Conservation (phyloP, 306 rosid genomes). For the Nissolia schottii region DNA sequence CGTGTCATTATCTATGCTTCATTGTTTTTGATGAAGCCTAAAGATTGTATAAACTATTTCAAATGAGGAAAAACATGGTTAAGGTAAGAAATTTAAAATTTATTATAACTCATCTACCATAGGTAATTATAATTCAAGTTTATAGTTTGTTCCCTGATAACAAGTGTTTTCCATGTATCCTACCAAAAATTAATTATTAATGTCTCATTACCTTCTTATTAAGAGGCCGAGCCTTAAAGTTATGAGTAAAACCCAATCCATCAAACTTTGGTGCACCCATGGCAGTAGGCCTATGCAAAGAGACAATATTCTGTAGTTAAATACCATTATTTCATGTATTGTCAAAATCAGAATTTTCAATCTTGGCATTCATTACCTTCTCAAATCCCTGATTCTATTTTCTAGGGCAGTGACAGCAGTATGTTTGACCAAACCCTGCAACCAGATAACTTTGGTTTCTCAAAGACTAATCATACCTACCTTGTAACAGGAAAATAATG, state of each 20-base stretch:
- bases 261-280: conserved; percentile 37
- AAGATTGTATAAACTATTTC: not conserved
- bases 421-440: conserved; percentile 56
- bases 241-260: conserved; percentile 43
- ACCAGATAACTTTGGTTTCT: conserved; percentile 28
- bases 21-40: not conserved
- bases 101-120: not conserved
- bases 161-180: not conserved
- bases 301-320: conserved; percentile 20
- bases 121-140: not conserved
- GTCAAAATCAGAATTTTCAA: conserved; percentile 9
- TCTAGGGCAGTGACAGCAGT: conserved; percentile 26
- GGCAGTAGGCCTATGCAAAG: conserved; percentile 53
- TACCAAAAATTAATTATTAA: not conserved
- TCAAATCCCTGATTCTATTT: conserved; percentile 42
- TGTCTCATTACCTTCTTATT: conserved; percentile 61
- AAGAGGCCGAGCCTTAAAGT: conserved; percentile 64
- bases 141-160: not conserved
- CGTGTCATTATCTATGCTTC: not conserved
- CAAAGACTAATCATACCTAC: conserved; percentile 16
- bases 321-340: conserved; percentile 8
- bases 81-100: not conserved
- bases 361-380: conserved; percentile 48
- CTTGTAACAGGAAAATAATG: not conserved
- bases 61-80: conserved; percentile 6